Conservation (phyloP, 768 basidiomycete species). For the Terana coerulea region DNA sequence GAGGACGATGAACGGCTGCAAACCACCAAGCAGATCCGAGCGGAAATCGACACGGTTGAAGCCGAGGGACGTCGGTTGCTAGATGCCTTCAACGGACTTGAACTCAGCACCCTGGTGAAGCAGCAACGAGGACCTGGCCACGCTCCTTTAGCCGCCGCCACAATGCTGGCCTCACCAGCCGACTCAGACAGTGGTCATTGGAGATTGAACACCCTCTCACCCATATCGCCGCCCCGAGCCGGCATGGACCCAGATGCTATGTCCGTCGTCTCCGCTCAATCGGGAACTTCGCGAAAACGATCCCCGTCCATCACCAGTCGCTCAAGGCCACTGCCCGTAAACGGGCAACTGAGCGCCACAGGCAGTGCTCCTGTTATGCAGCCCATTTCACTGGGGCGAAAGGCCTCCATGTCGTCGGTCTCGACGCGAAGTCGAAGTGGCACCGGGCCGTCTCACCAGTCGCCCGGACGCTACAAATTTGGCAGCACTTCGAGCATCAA, state of each 20-base stretch:
- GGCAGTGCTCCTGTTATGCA: conserved; percentile 15
- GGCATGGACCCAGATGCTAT: conserved; percentile 23
- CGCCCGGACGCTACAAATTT: conserved; percentile 25
- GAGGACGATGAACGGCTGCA: conserved; percentile 50
- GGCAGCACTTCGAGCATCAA: conserved; percentile 46
- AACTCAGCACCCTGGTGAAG: conserved; percentile 62
- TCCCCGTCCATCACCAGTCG: conserved; percentile 18
- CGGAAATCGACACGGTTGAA: conserved; percentile 66
- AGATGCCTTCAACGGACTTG: conserved; percentile 79
- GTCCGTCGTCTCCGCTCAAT: conserved; percentile 24
- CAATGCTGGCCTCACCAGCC: conserved; percentile 12
- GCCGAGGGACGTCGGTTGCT: conserved; percentile 66
- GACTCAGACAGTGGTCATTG: conserved; percentile 8
- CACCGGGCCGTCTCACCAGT: conserved; percentile 5
- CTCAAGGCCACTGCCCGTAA: conserved; percentile 3
- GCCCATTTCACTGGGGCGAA: conserved; percentile 32
- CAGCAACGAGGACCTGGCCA: conserved; percentile 38
- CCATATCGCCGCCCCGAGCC: conserved; percentile 12
- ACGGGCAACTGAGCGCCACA: conserved; percentile 6
- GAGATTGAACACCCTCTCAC: conserved; percentile 3
- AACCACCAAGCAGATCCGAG: conserved; percentile 58
- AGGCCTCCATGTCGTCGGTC: conserved; percentile 60
- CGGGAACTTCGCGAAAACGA: conserved; percentile 19
- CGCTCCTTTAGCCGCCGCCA: conserved; percentile 18
- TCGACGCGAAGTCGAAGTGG: conserved; percentile 39